Evolutionary conservation across 1,139 yeast genomes (phyloP).

Genomic region (Arxiozyma bovina): DNA sequence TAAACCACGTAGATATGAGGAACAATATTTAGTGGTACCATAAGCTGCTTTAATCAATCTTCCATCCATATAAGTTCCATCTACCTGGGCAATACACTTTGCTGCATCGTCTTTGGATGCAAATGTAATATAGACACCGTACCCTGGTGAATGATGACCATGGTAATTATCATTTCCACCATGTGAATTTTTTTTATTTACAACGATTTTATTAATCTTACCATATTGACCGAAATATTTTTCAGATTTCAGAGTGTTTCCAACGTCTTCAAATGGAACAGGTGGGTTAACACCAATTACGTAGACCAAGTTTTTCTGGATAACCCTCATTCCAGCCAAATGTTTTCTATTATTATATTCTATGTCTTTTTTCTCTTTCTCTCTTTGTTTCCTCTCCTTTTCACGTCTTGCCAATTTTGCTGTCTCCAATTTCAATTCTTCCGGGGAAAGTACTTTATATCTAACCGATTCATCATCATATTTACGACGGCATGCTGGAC

Average conservation of each 20-base stretch:
- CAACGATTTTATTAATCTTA: slow-evolving; percentile 85
- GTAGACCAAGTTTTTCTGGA: slow-evolving; percentile 92
- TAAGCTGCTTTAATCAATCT: slow-evolving; percentile 83
- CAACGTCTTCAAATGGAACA: slow-evolving; percentile 75
- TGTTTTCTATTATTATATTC: slow-evolving; percentile 87
- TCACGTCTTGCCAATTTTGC: slow-evolving; percentile 73
- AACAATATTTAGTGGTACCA: slow-evolving; percentile 97
- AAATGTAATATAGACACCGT: slow-evolving; percentile 94
- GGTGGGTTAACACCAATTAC: slow-evolving; percentile 95
- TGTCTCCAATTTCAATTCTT: slow-evolving; percentile 74
- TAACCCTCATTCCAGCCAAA: slow-evolving; percentile 92
- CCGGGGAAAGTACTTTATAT: slow-evolving; percentile 72
- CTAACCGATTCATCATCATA: slow-evolving; percentile 92
- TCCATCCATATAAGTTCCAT: slow-evolving; percentile 91
- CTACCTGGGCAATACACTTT: slow-evolving; percentile 84
- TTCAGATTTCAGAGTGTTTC: slow-evolving; percentile 74
- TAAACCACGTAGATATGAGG: slow-evolving; percentile 87
- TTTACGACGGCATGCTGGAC: slow-evolving; percentile 95
- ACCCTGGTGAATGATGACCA: slow-evolving; percentile 53
- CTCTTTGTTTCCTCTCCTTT: slow-evolving; percentile 77
- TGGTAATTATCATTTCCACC: slow-evolving; percentile 29
- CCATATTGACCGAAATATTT: slow-evolving; percentile 98
- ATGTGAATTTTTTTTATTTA: slow-evolving; percentile 65
- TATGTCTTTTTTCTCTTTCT: slow-evolving; percentile 84
- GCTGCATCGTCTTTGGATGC: slow-evolving; percentile 91